Conservation (phyloP, 495 filamentous ascomycete genomes). For the Oleoguttula mirabilis region DNA sequence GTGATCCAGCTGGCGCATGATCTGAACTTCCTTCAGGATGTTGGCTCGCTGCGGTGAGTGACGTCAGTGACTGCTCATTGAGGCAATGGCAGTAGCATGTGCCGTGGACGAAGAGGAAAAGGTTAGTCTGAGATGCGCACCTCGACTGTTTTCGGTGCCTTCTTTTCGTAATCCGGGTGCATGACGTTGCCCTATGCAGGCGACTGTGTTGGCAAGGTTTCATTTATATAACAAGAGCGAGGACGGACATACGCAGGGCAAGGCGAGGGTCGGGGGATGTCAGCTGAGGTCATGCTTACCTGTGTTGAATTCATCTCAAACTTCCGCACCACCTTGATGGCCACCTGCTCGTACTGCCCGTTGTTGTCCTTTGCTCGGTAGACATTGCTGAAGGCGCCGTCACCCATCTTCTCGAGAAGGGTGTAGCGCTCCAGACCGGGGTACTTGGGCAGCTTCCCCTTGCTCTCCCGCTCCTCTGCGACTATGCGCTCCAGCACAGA, state of each 20-base stretch:
- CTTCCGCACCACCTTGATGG: slow-evolving; percentile 97
- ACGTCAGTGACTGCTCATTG: slow-evolving; percentile 26
- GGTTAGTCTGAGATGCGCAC: slow-evolving; percentile 49
- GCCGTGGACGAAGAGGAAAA: slow-evolving; percentile 7
- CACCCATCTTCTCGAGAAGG: slow-evolving; percentile 93
- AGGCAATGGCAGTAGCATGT: slow-evolving; percentile 4
- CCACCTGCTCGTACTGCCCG: slow-evolving; percentile 63
- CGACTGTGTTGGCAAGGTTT: slow-evolving; percentile 29
- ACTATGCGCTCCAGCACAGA: slow-evolving; percentile 70
- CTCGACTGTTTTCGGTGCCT: slow-evolving; percentile 87
- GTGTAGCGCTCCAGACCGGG: slow-evolving; percentile 86
- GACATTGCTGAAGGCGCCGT: slow-evolving; percentile 97
- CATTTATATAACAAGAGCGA: background rate
- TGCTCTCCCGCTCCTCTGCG: slow-evolving; percentile 75
- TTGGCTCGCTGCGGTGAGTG: slow-evolving; percentile 63
- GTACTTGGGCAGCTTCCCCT: slow-evolving; percentile 78
- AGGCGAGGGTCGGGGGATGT: slow-evolving; percentile 23
- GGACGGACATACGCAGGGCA: background rate
- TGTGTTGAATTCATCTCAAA: slow-evolving; percentile 97
- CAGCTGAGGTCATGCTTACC: too few species aligned
- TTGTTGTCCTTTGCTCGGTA: slow-evolving; percentile 71
- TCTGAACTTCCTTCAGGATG: slow-evolving; percentile 95
- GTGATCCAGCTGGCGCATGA: slow-evolving; percentile 93
- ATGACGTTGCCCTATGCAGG: slow-evolving; percentile 63
- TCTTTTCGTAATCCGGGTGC: slow-evolving; percentile 86